phyloP scores from a whole-genome alignment of 768 basidiomycete species.

The Boletus barrowsii region DNA sequence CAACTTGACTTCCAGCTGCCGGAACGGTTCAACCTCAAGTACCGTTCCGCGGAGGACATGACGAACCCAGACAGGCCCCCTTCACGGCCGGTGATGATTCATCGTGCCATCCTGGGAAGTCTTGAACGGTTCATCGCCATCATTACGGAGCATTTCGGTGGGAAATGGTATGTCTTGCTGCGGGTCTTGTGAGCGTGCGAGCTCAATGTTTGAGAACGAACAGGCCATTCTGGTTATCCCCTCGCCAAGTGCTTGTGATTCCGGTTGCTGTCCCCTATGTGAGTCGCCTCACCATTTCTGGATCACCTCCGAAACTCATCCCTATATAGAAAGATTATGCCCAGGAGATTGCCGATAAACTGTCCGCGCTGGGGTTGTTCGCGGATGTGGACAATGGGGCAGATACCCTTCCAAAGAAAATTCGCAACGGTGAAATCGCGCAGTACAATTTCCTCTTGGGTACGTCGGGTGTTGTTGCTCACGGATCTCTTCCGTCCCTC shows the following conservation, averaged over 20 bases:
- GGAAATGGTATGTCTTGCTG: slow-evolving; percentile 74
- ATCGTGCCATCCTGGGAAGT: slow-evolving; percentile 92
- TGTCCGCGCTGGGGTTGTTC: slow-evolving; percentile 71
- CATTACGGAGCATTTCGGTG: slow-evolving; percentile 94
- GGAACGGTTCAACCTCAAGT: slow-evolving; percentile 92
- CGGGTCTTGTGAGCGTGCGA: background rate
- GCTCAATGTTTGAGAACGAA: background rate
- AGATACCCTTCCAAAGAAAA: slow-evolving; percentile 94
- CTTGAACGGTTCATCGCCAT: slow-evolving; percentile 96
- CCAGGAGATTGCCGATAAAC: slow-evolving; percentile 65
- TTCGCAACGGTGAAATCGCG: slow-evolving; percentile 93
- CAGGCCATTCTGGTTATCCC: slow-evolving; percentile 98
- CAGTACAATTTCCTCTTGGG: slow-evolving; percentile 98
- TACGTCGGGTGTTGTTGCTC: slow-evolving; percentile 36
- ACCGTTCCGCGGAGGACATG: slow-evolving; percentile 66
- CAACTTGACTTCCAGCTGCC: slow-evolving; percentile 99
- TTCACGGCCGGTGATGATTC: slow-evolving; percentile 92
- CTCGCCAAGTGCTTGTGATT: slow-evolving; percentile 92
- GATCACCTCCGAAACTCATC: background rate
- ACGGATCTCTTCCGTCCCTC: background rate
- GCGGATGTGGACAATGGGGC: slow-evolving; percentile 91
- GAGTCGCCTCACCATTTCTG: slow-evolving; percentile 33
- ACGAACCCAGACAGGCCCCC: slow-evolving; percentile 52
- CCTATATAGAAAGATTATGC: slow-evolving; percentile 84
- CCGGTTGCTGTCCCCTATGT: slow-evolving; percentile 91